phyloP scores from a whole-genome alignment of 345 rosid genomes.

The Pistacia vera region DNA sequence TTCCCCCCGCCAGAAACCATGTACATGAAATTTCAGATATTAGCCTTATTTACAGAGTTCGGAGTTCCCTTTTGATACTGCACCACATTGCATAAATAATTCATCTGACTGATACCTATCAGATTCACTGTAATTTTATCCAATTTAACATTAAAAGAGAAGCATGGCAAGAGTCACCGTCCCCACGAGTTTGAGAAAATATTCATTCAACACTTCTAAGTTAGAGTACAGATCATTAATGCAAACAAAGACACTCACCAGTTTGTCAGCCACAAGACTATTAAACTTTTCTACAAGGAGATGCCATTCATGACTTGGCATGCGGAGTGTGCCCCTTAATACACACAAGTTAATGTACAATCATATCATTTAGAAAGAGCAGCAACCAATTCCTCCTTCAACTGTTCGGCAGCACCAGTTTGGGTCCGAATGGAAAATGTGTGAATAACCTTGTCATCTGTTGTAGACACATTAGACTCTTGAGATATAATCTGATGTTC shows the following conservation, averaged over 20 bases:
- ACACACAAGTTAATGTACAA: constrained; percentile 12
- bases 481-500: constrained; percentile 65
- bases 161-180: neutral
- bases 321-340: neutral
- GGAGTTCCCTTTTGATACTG: neutral
- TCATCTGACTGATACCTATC: neutral
- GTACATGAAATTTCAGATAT: neutral
- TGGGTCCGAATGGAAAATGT: constrained; percentile 64
- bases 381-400: constrained; percentile 73
- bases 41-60: neutral
- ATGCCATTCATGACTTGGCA: neutral
- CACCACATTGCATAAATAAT: neutral
- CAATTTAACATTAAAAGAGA: neutral
- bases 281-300: neutral
- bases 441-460: constrained; percentile 57
- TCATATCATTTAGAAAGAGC: constrained; percentile 51
- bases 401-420: constrained; percentile 72
- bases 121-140: neutral
- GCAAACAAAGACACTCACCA: neutral
- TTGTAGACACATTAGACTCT: constrained; percentile 42
- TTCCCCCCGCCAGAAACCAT: neutral
- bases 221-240: constrained; percentile 14
- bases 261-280: constrained; percentile 15
- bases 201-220: constrained; percentile 6
- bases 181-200: neutral